Base-by-base conservation (phyloP, 805 yeast species). In the Candida bentonensis region DNA sequence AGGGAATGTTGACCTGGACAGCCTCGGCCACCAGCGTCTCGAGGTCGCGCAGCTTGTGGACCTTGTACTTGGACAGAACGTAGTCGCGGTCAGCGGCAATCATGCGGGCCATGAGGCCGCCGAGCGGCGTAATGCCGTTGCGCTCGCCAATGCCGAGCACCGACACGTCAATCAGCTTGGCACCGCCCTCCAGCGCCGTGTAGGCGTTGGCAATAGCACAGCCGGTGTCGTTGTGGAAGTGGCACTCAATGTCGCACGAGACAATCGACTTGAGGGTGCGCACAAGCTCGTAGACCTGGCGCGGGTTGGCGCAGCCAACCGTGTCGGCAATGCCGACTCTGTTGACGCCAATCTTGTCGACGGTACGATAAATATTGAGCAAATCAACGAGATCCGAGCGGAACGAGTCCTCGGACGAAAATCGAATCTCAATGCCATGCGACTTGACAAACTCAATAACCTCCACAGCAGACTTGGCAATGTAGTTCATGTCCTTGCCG, bases 291-390 rank as follows among this genome's bases (percentile, higher is more conserved):
- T 89, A 89, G 48, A 89, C 98, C 68, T 92, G 97, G 69, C 98
- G 80, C 57, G 98, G 98, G 72, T 89, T 89, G 52, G 98, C 98
- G 65, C 97, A 82, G 42, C 98, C 98, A 46, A 89, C 98, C 28
- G 98, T 89, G 64, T 89, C 98, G 54, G 98, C 98, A 68, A 89
- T 89, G 69, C 98, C 98, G 45, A 89, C 96, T 67, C 98, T 79
- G 74, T 92, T 87, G 50, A 89, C 98, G 58, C 98, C 98, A 55
- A 89, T 85, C 70, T 86, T 84, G 71, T 84, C 94, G 52, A 89
- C 98, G 22, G 96, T 87, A 66, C 87, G 82, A 73, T 89, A 89
- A 56, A 89, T 92, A 70, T 89, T 89, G 60, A 89, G 76, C 61
- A 89, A 71, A 61, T 89, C 98, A 47, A 89, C 97, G 55, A 92